Percentiles rank a stretch among this genome's conserved stretches.
phyloP scores from a whole-genome alignment of 1,284 basidiomycete species.

The Chalciporus piperatoides region DNA sequence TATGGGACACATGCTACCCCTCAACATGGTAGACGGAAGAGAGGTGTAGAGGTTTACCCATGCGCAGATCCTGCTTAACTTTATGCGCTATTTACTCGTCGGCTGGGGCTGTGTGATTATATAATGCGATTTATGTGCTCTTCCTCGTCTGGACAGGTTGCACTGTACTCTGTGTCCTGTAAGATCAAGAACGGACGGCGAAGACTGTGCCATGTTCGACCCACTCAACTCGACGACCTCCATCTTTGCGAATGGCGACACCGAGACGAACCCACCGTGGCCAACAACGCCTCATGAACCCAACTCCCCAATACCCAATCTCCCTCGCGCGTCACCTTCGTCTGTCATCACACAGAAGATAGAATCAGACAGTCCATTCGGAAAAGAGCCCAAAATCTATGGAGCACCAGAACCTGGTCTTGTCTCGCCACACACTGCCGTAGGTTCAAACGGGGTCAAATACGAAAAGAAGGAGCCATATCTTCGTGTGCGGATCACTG shows the following conservation, averaged over 20 bases:
- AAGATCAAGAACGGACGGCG: neutral
- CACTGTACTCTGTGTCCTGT: neutral
- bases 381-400: constrained; percentile 77
- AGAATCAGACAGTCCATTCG: constrained; percentile 55
- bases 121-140: constrained; percentile 13
- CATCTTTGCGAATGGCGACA: constrained; percentile 40
- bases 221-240: constrained; percentile 49
- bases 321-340: constrained; percentile 41
- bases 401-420: constrained; percentile 77
- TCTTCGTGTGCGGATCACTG: constrained; percentile 82
- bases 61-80: neutral
- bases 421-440: constrained; percentile 65
- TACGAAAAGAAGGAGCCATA: constrained; percentile 78
- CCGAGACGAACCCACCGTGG: constrained; percentile 48
- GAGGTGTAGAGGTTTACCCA: neutral
- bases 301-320: constrained; percentile 48
- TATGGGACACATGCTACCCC: constrained; percentile 93
- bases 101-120: constrained; percentile 19
- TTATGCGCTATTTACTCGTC: constrained; percentile 7
- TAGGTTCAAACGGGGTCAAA: constrained; percentile 60
- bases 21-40: constrained; percentile 42
- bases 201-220: constrained; percentile 45
- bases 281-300: constrained; percentile 56
- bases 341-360: constrained; percentile 44
- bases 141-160: neutral